Percentiles rank a stretch among this genome's conserved stretches.
phyloP scores from a whole-genome alignment of 2,329 filamentous ascomycete species.

The Incumbomyces delicatus region DNA sequence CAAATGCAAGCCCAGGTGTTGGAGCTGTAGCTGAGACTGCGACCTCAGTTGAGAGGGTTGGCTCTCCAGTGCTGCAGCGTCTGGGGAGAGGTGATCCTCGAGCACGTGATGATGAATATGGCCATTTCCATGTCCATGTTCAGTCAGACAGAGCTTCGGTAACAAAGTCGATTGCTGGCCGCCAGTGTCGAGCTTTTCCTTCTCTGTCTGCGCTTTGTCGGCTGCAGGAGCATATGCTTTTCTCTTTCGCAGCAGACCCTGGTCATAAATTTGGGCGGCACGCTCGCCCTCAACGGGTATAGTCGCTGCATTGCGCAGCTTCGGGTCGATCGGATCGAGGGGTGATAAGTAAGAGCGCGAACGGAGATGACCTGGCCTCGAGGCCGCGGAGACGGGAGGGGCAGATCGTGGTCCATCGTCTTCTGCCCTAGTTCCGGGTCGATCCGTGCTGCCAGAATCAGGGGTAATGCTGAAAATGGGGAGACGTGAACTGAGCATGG shows the following conservation, averaged over 20 bases:
- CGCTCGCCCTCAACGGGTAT: background rate
- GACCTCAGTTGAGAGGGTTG: background rate
- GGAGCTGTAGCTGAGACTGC: background rate
- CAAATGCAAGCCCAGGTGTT: background rate
- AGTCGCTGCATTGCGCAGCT: slow-evolving; percentile 1
- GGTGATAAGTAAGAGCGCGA: slow-evolving; percentile 1
- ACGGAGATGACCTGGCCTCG: background rate
- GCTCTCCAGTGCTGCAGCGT: background rate
- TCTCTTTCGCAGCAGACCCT: too few relatives aligned
- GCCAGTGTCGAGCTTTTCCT: background rate
- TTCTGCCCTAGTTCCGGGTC: background rate
- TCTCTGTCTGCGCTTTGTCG: background rate
- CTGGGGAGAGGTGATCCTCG: too few relatives aligned
- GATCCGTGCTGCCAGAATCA: background rate
- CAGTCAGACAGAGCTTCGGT: background rate
- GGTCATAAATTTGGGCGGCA: background rate
- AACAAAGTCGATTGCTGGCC: background rate
- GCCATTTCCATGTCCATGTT: background rate
- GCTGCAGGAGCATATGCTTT: background rate
- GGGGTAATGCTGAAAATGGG: too few relatives aligned
- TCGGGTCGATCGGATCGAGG: background rate
- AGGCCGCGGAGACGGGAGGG: background rate
- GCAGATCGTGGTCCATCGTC: background rate
- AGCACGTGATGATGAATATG: too few relatives aligned
- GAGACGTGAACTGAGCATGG: too few relatives aligned